Evolutionary conservation across 2,329 filamentous ascomycete genomes (phyloP), one percentile per base, ranked within the genome.

Genomic region (Monilinia laxa): DNA sequence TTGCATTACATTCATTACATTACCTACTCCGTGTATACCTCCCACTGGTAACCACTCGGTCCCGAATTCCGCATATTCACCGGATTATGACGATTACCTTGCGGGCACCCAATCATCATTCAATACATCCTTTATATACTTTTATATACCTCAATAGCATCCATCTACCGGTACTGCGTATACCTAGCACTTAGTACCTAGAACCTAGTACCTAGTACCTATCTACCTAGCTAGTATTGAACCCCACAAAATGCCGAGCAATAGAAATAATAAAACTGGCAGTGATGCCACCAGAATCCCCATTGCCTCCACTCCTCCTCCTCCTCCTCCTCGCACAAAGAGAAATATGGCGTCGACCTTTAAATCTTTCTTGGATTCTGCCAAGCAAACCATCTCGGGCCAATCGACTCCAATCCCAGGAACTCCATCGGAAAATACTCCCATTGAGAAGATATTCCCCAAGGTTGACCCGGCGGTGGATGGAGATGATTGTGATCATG

Each of bases 401-500:
- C 59, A 68, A n/a, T 66, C 73, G 25, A 72, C 72, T 12, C 70
- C 70, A 42, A 49, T 65, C 11, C 77, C 71, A 16, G 70, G 72
- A 20, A 70, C 72, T 7, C 69, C 69, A 12, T 66, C 68, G 7
- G 70, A 71, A 65, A 69, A 64, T 31, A 68, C 73, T 7, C 67
- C 73, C 14, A 64, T 71, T 20, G 66, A 70, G 11, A 49, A 67
- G 45, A 82, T 98, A 12, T 98, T 98, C 78, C 81, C 87, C 63
- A 86, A 85, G 72, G 92, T 92, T 49, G 84, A 90, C 74, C 86
- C 90, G n/a, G 82, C 84, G 4, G 80, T 91, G 53, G 94, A 97
- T 78, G 94, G 93, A 70, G 91, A 96, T 52, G 93, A 93, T 71
- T 98, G 95, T 77, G 81, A 91, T 65, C 92, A 87, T 77, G 94